phyloP scores from a whole-genome alignment of 2,329 filamentous ascomycete species.

The Colletotrichum brevisporum region DNA sequence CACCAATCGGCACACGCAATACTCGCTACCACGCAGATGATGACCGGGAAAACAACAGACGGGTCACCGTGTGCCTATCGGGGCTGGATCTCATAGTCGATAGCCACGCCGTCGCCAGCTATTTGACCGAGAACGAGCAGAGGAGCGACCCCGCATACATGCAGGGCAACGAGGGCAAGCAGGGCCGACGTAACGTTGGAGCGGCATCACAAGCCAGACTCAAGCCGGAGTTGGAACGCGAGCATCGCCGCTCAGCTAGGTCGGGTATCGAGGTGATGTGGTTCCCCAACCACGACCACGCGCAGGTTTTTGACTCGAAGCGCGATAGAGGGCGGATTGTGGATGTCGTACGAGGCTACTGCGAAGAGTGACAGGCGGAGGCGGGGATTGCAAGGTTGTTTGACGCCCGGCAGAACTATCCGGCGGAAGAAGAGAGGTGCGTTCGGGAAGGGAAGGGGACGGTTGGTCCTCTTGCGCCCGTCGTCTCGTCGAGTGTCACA shows the following conservation, averaged over 20 bases:
- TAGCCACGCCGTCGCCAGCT: slow-evolving; percentile 69
- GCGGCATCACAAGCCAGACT: slow-evolving; percentile 15
- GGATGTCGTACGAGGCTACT: slow-evolving; percentile 19
- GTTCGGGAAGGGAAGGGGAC: background rate
- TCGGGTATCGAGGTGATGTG: slow-evolving; percentile 70
- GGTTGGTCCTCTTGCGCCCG: background rate
- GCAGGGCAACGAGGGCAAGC: slow-evolving; percentile 40
- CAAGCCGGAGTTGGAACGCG: background rate
- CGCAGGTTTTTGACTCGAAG: slow-evolving; percentile 69
- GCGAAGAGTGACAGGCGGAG: slow-evolving; percentile 16
- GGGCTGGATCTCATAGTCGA: slow-evolving; percentile 77
- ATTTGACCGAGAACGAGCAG: slow-evolving; percentile 56
- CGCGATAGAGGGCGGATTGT: slow-evolving; percentile 48
- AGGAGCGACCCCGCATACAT: slow-evolving; percentile 36
- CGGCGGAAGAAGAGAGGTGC: background rate
- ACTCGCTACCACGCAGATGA: slow-evolving; percentile 20
- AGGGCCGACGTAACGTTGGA: slow-evolving; percentile 23
- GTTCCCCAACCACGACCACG: slow-evolving; percentile 74
- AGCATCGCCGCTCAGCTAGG: slow-evolving; percentile 26
- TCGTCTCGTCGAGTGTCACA: background rate
- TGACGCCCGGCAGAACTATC: slow-evolving; percentile 1
- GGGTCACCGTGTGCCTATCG: slow-evolving; percentile 70
- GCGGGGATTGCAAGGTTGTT: background rate
- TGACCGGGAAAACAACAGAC: slow-evolving; percentile 46
- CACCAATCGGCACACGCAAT: slow-evolving; percentile 16